These are phyloP conservation scores for Talaromyces sp. DNA, from an alignment of 2,329 filamentous ascomycete species.

Conservation along the genomic window DNA sequence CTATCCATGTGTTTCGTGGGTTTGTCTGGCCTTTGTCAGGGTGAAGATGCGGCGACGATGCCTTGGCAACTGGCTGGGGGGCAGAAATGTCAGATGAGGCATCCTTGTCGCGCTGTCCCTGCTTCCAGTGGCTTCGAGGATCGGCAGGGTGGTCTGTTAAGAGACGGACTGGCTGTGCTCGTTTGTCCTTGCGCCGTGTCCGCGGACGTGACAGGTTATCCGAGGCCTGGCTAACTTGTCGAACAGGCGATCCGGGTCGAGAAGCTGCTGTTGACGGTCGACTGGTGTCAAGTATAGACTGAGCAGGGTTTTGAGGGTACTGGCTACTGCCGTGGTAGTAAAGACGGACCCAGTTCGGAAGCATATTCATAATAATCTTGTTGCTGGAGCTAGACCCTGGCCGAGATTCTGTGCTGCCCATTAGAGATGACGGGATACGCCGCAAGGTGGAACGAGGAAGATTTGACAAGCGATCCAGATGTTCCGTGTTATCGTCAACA, in stretches of 20 bases:
- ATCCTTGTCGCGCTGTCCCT: slow-evolving; percentile 20
- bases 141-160: slow-evolving; percentile 30
- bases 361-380: slow-evolving; percentile 37
- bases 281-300: slow-evolving; percentile 33
- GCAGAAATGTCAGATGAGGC: slow-evolving; percentile 20
- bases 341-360: slow-evolving; percentile 49
- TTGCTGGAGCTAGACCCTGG: slow-evolving; percentile 39
- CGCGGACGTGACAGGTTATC: slow-evolving; percentile 25
- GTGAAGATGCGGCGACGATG: slow-evolving; percentile 70
- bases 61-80: slow-evolving; percentile 47
- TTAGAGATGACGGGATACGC: slow-evolving; percentile 23
- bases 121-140: slow-evolving; percentile 39
- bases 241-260: slow-evolving; percentile 19
- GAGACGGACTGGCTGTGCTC: slow-evolving; percentile 17
- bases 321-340: slow-evolving; percentile 62
- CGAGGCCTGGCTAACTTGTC: slow-evolving; percentile 24
- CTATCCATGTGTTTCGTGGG: slow-evolving; percentile 60
- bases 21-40: slow-evolving; percentile 56
- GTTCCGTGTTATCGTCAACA: slow-evolving; percentile 30
- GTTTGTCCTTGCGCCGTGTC: slow-evolving; percentile 18
- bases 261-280: slow-evolving; percentile 21
- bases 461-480: slow-evolving; percentile 29
- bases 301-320: slow-evolving; percentile 37
- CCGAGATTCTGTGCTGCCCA: slow-evolving; percentile 25
- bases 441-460: slow-evolving; percentile 24